Percentiles rank a stretch among this genome's conserved stretches.
These are phyloP conservation scores for Beauveria australis DNA, from an alignment of 2,329 filamentous ascomycete species.

Conservation along the genomic window DNA sequence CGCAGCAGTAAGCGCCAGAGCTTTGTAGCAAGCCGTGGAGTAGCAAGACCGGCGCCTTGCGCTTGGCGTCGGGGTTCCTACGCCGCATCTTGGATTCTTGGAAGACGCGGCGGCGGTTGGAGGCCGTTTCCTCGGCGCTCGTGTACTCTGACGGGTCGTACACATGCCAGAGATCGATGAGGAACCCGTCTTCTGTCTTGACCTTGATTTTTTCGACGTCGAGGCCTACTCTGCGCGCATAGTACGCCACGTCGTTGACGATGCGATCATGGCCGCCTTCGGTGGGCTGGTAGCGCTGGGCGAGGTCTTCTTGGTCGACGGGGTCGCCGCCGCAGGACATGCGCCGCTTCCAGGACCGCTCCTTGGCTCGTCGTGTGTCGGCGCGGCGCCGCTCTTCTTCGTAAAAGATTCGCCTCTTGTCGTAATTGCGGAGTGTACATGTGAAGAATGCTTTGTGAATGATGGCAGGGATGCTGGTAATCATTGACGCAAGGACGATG, in stretches of 20 bases:
- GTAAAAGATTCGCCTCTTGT: slow-evolving; percentile 57
- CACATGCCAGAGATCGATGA: slow-evolving; percentile 82
- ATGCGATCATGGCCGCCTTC: slow-evolving; percentile 77
- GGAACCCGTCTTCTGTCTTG: slow-evolving; percentile 88
- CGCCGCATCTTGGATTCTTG: slow-evolving; percentile 29
- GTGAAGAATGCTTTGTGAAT: slow-evolving; percentile 41
- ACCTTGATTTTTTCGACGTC: slow-evolving; percentile 78
- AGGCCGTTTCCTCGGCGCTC: slow-evolving; percentile 31
- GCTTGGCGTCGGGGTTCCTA: slow-evolving; percentile 32
- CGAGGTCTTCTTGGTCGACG: slow-evolving; percentile 31
- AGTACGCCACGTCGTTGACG: slow-evolving; percentile 73
- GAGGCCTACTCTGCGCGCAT: slow-evolving; percentile 78
- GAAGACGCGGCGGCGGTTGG: slow-evolving; percentile 52
- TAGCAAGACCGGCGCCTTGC: slow-evolving; percentile 74
- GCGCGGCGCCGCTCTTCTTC: slow-evolving; percentile 60
- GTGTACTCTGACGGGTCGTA: slow-evolving; percentile 73
- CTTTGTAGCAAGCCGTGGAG: slow-evolving; percentile 86
- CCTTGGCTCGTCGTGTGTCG: slow-evolving; percentile 46
- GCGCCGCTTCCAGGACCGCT: slow-evolving; percentile 52
- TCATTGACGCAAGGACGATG: slow-evolving; percentile 66
- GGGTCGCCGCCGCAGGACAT: slow-evolving; percentile 26
- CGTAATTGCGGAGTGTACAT: slow-evolving; percentile 51
- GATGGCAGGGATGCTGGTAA: slow-evolving; percentile 54
- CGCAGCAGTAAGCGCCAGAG: slow-evolving; percentile 79
- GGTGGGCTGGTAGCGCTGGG: slow-evolving; percentile 58